These are phyloP conservation scores for Pisolithus marmoratus DNA, from an alignment of 768 basidiomycete species.

Conservation along the genomic window DNA sequence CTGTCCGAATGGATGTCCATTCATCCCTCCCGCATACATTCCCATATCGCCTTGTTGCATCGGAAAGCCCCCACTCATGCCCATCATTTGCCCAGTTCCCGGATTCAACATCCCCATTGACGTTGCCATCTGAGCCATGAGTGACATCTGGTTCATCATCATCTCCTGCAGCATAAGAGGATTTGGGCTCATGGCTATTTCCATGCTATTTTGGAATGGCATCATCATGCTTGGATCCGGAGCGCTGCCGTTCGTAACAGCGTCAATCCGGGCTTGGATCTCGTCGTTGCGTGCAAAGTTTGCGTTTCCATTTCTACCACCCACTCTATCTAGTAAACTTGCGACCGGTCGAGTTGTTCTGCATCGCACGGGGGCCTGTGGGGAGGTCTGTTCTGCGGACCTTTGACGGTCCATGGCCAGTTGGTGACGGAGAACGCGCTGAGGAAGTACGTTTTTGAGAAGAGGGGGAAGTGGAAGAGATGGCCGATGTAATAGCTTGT, in stretches of 20 bases:
- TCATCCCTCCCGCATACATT: constrained; percentile 34
- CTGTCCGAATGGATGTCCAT: constrained; percentile 17
- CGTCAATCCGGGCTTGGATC: constrained; percentile 75
- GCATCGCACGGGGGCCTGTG: constrained; percentile 84
- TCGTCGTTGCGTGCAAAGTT: constrained; percentile 47
- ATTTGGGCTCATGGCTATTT: constrained; percentile 43
- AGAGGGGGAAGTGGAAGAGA: constrained; percentile 42
- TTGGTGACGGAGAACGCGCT: constrained; percentile 60
- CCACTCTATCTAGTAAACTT: constrained; percentile 83
- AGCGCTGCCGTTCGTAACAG: constrained; percentile 53
- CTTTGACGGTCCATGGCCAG: constrained; percentile 62
- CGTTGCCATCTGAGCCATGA: constrained; percentile 90
- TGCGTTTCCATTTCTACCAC: constrained; percentile 41
- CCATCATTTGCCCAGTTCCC: constrained; percentile 48
- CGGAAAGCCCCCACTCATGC: constrained; percentile 51
- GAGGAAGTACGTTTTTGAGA: constrained; percentile 63
- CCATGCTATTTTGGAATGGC: constrained; percentile 39
- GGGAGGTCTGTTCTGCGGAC: constrained; percentile 71
- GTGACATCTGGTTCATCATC: constrained; percentile 88
- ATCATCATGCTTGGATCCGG: constrained; percentile 40
- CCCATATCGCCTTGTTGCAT: constrained; percentile 50
- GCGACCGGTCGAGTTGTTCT: constrained; percentile 33
- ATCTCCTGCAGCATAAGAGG: constrained; percentile 79
- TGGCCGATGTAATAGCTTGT: constrained; percentile 64
- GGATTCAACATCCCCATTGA: constrained; percentile 76